Evolutionary conservation across 805 yeast species (phyloP), one percentile per base, ranked within the genome.

Genomic region (Henningerozyma blattae): DNA sequence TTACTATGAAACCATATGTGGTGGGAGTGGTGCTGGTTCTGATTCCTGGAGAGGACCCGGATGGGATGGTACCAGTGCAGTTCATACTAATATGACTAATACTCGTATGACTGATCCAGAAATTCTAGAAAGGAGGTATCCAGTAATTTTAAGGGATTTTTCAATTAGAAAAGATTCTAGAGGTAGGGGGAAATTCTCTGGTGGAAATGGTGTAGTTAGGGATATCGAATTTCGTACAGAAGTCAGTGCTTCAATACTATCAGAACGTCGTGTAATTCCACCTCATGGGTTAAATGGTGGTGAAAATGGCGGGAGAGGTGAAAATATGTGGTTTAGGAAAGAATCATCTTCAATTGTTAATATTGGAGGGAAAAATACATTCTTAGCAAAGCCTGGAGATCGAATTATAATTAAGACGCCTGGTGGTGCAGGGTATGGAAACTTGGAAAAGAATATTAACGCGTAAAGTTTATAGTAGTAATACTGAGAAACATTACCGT

Each of bases 221-320:
- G 94, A 86, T 37, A 72, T 87, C 36, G 91, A 85, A 56, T 87
- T 87, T 56, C 59, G 79, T 31, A 63, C 68, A 19, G 75, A 78
- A 3, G 75, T 80, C 7, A 75, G 75, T 42, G 87, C 80, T 6
- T 84, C 93, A 1, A 83, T 85, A 37, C 63, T 81, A 35, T 81
- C 89, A 45, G 96, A 89, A 53, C 70, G 98, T 52, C 69, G 97
- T 46, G 75, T 82, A 2, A 58, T 72, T 38, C 77, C 87, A 1
- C 98, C 97, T 1, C 81, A 77, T 53, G 98, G 97, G 4, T 54
- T 89, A 33, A 58, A 69, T 16, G 96, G 95, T 1, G 98, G 97
- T 22, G 65, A 59, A 20, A 72, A 73, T 42, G 98, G 93, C 3
- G 54, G 55, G 17, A 61, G 84, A 39, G 98, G 98, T 4, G 44